These are phyloP conservation scores for Penicillium sumatraense DNA, from an alignment of 2,329 filamentous ascomycete species.

Conservation along the genomic window DNA sequence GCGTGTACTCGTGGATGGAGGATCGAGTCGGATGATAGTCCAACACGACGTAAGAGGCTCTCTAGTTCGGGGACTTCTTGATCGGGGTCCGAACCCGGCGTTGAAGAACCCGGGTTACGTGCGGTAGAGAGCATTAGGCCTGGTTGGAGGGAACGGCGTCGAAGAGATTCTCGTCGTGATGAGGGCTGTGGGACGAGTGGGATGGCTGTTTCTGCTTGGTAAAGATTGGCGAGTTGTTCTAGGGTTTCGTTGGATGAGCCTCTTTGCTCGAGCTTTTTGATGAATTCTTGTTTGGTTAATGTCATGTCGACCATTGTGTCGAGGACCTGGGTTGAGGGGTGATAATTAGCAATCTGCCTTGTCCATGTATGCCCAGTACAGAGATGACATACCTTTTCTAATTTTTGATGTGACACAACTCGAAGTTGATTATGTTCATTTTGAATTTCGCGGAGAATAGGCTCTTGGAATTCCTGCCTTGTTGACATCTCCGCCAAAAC, in stretches of 20 bases:
- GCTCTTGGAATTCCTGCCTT: conserved; percentile 47
- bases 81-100: conserved; percentile 20
- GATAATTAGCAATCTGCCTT: conserved; percentile 7
- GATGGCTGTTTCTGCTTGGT: conserved; percentile 35
- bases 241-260: conserved; percentile 42
- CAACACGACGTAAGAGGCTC: conserved; percentile 39
- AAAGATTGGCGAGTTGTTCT: conserved; percentile 35
- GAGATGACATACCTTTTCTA: conserved; percentile 37
- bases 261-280: conserved; percentile 32
- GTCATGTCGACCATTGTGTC: conserved; percentile 41
- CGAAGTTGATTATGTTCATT: conserved; percentile 35
- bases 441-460: conserved; percentile 42
- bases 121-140: conserved; percentile 19
- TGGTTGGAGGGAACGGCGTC: conserved; percentile 32
- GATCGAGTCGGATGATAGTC: conserved; percentile 34
- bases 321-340: conserved; percentile 34
- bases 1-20: conserved; percentile 26
- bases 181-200: conserved; percentile 25
- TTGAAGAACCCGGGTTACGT: conserved; percentile 17
- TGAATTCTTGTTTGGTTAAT: conserved; percentile 33
- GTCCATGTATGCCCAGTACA: background rate
- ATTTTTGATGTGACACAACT: conserved; percentile 35
- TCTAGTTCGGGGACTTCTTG: conserved; percentile 32
- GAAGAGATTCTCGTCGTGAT: conserved; percentile 32
- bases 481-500: conserved; percentile 48